Evolutionary conservation across 257 asterid species (phyloP).

Genomic region (Verbena officinalis): DNA sequence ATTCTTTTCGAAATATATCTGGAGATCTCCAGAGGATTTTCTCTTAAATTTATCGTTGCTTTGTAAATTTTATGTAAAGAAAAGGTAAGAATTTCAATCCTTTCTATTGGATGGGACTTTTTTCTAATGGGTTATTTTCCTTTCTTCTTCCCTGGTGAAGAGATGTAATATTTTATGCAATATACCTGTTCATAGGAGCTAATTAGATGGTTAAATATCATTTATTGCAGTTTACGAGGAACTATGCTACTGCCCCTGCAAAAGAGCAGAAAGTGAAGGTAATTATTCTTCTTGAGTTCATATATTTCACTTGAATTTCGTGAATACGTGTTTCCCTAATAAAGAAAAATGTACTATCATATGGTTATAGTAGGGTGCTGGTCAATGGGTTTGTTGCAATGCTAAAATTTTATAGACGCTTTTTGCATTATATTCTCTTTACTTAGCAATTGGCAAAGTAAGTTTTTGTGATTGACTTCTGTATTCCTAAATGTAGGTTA

Average conservation of each 20-base stretch:
- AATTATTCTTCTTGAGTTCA: slow-evolving; percentile 10
- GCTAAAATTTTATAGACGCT: too few species aligned
- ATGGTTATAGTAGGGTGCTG: background rate
- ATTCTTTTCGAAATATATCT: too few species aligned
- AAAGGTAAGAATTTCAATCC: background rate
- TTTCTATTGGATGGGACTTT: background rate
- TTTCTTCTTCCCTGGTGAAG: background rate
- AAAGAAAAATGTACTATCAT: background rate
- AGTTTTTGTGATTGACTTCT: background rate
- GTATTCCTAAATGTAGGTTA: background rate
- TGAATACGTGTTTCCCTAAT: background rate
- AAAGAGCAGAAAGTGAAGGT: slow-evolving; percentile 59
- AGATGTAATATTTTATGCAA: background rate
- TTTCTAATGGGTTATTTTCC: background rate
- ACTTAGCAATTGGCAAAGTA: background rate
- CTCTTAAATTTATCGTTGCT: background rate
- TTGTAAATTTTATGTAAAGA: background rate
- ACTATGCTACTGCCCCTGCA: slow-evolving; percentile 47
- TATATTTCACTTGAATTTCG: background rate
- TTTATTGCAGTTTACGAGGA: slow-evolving; percentile 48
- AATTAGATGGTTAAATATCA: background rate
- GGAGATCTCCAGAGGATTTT: background rate
- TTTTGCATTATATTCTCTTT: background rate
- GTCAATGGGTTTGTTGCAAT: background rate
- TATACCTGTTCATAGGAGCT: background rate